Evolutionary conservation across 495 filamentous ascomycete genomes (phyloP).

Genomic region (Aspergillus haitiensis): DNA sequence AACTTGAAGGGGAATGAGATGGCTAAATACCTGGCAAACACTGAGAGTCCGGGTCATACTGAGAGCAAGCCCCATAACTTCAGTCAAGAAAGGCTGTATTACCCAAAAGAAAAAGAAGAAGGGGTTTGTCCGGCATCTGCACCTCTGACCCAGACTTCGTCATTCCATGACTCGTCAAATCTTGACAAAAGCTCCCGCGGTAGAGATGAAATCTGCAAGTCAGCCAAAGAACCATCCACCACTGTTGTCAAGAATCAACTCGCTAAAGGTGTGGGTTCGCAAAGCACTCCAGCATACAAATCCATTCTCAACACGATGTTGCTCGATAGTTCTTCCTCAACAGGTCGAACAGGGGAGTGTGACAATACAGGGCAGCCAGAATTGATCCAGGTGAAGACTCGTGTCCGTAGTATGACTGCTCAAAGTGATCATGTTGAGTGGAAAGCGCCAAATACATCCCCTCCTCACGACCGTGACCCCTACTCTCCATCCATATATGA

Average conservation of each 20-base stretch:
- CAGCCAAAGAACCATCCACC: not conserved
- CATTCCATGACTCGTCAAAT: constrained; percentile 11
- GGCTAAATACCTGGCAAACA: not conserved
- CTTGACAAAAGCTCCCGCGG: constrained; percentile 3
- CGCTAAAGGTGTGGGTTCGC: not conserved
- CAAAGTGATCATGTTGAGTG: not conserved
- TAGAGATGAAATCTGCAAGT: constrained; percentile 4
- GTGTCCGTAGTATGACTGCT: constrained; percentile 20
- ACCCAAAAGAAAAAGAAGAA: constrained; percentile 15
- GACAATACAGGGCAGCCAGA: constrained; percentile 20
- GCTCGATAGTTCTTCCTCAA: constrained; percentile 24
- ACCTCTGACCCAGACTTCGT: constrained; percentile 8
- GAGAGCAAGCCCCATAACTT: constrained; percentile 3
- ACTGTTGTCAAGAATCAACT: constrained; percentile 10
- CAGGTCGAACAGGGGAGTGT: constrained; percentile 21
- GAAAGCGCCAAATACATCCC: not conserved
- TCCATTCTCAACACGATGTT: constrained; percentile 14
- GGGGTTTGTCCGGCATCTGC: constrained; percentile 21
- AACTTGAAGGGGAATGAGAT: not conserved
- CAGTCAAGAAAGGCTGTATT: constrained; percentile 19
- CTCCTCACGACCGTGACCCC: not conserved
- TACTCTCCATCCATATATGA: constrained; percentile 23
- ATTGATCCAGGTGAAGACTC: constrained; percentile 10
- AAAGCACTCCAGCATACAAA: constrained; percentile 1
- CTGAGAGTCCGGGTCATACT: constrained; percentile 1